These are phyloP conservation scores for Eragrostis curvula DNA, from an alignment of 176 grass and related monocot genomes.

Conservation along the genomic window DNA sequence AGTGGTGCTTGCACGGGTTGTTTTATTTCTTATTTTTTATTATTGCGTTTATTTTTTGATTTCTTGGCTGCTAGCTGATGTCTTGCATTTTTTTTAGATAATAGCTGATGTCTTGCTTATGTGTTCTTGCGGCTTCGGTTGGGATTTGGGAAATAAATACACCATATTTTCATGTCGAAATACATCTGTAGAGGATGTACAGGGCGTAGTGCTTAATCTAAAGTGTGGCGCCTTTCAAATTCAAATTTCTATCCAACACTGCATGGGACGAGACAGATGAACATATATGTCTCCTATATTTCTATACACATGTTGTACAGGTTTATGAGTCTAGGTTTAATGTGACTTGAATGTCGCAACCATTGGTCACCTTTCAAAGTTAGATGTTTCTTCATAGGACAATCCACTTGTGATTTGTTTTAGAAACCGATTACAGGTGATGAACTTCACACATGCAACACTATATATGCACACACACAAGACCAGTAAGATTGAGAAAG, in stretches of 20 bases:
- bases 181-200: not conserved
- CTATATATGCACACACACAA: no score
- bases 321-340: not conserved
- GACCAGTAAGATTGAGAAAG: no score
- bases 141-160: not conserved
- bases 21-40: not conserved
- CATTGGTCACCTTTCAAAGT: not conserved
- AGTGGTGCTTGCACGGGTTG: slow-evolving; percentile 25
- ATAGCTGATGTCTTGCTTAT: not conserved
- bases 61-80: not conserved
- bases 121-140: not conserved
- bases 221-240: not conserved
- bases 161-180: not conserved
- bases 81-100: no score
- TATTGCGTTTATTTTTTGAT: not conserved
- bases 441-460: no score
- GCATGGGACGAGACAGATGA: no score
- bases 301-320: not conserved
- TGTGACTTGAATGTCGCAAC: not conserved
- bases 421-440: no score
- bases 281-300: no score
- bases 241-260: not conserved
- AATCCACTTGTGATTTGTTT: no score
- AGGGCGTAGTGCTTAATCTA: not conserved
- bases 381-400: no score